These are phyloP conservation scores for Tuctoria greenei DNA, from an alignment of 176 grass and related monocot genomes.

Conservation along the genomic window DNA sequence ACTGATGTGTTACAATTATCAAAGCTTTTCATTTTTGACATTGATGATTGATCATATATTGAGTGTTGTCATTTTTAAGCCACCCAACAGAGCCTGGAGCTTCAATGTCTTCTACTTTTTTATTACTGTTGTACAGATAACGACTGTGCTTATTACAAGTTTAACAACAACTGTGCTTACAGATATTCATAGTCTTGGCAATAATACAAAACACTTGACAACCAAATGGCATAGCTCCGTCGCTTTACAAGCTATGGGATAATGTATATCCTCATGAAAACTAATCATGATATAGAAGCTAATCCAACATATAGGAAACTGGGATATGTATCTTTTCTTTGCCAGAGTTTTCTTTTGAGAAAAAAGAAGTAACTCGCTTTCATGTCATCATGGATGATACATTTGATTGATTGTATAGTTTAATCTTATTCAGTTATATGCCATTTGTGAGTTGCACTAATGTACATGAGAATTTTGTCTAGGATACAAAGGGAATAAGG, in stretches of 20 bases:
- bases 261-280: background rate
- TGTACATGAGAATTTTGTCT: background rate
- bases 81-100: background rate
- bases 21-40: slow-evolving; percentile 27
- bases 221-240: background rate
- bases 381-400: background rate
- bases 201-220: background rate
- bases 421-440: background rate
- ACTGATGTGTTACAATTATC: slow-evolving; percentile 66
- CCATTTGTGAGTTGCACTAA: background rate
- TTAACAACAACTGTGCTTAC: no score
- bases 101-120: slow-evolving; percentile 15
- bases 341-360: background rate
- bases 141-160: background rate
- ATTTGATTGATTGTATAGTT: slow-evolving; percentile 24
- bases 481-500: background rate
- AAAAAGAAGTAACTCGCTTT: background rate
- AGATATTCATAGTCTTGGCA: background rate
- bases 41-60: slow-evolving; percentile 26
- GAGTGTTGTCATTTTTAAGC: slow-evolving; percentile 26
- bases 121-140: background rate
- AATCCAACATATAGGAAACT: background rate
- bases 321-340: background rate
- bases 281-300: background rate
- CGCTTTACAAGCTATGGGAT: slow-evolving; percentile 16